These are phyloP conservation scores for Gaultheria prostrata DNA, from an alignment of 148 eudicot genomes.

Conservation along the genomic window DNA sequence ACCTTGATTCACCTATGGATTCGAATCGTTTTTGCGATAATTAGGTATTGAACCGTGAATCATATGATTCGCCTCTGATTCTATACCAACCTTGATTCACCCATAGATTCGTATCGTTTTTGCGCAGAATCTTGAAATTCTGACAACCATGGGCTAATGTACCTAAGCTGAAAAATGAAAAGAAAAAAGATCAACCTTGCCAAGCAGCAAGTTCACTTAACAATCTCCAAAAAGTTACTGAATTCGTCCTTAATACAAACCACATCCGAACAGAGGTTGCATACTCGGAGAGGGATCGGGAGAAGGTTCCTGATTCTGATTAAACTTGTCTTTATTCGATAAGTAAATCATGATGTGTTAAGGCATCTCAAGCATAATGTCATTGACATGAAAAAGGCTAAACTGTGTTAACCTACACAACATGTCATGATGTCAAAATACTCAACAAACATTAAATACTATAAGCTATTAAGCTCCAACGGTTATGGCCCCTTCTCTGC, in stretches of 20 bases:
- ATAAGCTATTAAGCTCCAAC: too few relatives aligned
- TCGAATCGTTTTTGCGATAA: too few relatives aligned
- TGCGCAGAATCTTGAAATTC: too few relatives aligned
- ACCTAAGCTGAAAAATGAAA: background rate
- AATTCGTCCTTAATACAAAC: background rate
- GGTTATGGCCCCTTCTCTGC: too few relatives aligned
- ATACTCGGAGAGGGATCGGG: background rate
- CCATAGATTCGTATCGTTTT: too few relatives aligned
- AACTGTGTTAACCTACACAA: background rate
- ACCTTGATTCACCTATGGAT: too few relatives aligned
- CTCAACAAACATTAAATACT: background rate
- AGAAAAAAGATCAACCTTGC: background rate
- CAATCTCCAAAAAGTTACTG: background rate
- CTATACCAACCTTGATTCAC: too few relatives aligned
- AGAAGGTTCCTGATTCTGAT: background rate
- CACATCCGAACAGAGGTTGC: background rate
- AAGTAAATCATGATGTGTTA: background rate
- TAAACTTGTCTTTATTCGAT: background rate
- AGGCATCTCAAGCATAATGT: background rate
- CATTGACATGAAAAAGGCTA: background rate
- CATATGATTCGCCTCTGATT: too few relatives aligned
- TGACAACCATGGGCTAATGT: background rate
- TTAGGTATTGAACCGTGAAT: too few relatives aligned
- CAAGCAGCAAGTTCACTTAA: background rate
- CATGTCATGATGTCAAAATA: background rate